Conservation (phyloP, 495 filamentous ascomycete species). For the Sphaerosporella brunnea region DNA sequence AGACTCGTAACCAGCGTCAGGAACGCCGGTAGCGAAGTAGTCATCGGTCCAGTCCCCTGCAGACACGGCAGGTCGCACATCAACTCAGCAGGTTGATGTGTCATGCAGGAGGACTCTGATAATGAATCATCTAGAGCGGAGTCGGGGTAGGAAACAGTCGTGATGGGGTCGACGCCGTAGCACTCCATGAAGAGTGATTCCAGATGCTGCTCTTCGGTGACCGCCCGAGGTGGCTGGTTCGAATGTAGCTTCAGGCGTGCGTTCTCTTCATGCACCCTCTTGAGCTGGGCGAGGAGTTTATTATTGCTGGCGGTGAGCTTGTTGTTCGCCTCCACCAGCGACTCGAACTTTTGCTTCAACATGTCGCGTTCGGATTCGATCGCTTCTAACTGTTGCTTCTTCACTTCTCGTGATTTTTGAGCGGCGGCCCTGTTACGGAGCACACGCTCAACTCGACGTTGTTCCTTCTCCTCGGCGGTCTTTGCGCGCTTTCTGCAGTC, state of each 20-base stretch:
- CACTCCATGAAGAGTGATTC: not conserved
- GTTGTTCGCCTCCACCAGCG: constrained; percentile 26
- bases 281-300: no score
- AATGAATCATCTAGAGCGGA: not conserved
- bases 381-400: constrained; percentile 81
- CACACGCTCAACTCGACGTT: constrained; percentile 90
- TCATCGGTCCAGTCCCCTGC: no score
- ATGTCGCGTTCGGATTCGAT: constrained; percentile 56
- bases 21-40: no score
- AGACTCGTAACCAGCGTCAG: not conserved
- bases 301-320: not conserved
- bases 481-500: constrained; percentile 74
- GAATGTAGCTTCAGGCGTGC: not conserved
- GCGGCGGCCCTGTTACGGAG: constrained; percentile 89
- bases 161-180: constrained; percentile 34
- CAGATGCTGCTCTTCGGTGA: not conserved
- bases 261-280: not conserved
- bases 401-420: constrained; percentile 88
- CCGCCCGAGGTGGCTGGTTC: not conserved
- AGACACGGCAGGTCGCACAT: constrained; percentile 99
- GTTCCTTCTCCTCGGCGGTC: constrained; percentile 97
- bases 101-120: constrained; percentile 48
- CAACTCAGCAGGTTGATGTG: constrained; percentile 99
- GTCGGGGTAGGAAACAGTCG: constrained; percentile 28
- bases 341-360: constrained; percentile 50